Evolutionary conservation across 2,329 filamentous ascomycete genomes (phyloP).

Genomic region (Cordyceps militaris): DNA sequence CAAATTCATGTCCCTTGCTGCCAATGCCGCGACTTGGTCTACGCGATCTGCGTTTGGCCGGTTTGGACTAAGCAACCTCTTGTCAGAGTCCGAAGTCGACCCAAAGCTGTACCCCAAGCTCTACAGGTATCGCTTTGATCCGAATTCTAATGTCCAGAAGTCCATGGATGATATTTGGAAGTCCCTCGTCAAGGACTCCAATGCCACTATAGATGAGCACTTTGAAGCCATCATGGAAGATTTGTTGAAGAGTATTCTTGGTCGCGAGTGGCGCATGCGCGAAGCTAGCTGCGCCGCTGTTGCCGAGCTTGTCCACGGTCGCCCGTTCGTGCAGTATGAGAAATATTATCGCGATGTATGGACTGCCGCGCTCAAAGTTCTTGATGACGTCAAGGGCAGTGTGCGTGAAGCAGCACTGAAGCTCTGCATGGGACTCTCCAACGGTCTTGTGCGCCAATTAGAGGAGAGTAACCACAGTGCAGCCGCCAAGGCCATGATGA

Average conservation of each 20-base stretch:
- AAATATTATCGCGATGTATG: conserved; percentile 81
- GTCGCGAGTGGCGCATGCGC: conserved; percentile 86
- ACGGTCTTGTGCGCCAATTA: conserved; percentile 75
- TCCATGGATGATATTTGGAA: conserved; percentile 99
- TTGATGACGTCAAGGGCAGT: conserved; percentile 92
- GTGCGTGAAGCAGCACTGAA: conserved; percentile 75
- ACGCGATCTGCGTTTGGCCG: conserved; percentile 93
- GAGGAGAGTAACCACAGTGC: conserved; percentile 68
- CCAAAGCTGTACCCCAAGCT: conserved; percentile 94
- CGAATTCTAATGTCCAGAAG: conserved; percentile 82
- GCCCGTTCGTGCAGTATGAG: conserved; percentile 70
- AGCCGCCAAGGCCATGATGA: conserved; percentile 71
- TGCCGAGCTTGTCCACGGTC: conserved; percentile 77
- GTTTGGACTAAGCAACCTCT: conserved; percentile 85
- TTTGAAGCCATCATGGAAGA: conserved; percentile 89
- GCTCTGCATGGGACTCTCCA: conserved; percentile 77
- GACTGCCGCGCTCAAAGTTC: conserved; percentile 76
- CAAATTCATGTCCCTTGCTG: conserved; percentile 95
- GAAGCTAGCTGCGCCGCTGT: conserved; percentile 90
- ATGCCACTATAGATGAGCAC: conserved; percentile 66
- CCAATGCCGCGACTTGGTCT: conserved; percentile 94
- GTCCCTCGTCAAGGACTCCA: conserved; percentile 83
- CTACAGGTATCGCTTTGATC: conserved; percentile 90
- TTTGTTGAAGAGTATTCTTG: conserved; percentile 75
- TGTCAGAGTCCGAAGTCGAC: conserved; percentile 82